Conservation (phyloP, 139 green algal genomes). For the Micractinium conductrix region DNA sequence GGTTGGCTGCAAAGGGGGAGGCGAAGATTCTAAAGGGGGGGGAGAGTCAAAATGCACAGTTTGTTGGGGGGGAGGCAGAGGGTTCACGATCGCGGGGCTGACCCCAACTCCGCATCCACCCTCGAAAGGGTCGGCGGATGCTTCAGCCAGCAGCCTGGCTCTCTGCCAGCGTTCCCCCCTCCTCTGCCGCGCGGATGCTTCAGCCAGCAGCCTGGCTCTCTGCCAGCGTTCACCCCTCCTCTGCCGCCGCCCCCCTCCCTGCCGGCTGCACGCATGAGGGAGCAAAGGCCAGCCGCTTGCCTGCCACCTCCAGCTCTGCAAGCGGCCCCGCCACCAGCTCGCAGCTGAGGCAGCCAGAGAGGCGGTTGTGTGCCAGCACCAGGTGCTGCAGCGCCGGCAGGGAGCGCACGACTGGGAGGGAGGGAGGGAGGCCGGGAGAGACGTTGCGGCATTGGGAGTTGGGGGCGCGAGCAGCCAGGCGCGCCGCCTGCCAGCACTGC, state of each 20-base stretch:
- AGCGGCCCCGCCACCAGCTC: background rate
- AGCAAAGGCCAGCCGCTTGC: background rate
- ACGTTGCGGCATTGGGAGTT: too few species aligned
- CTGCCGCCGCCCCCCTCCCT: too few species aligned
- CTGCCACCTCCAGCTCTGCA: slow-evolving; percentile 15
- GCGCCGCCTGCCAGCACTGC: too few species aligned
- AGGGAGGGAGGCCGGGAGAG: background rate
- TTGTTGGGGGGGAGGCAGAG: too few species aligned
- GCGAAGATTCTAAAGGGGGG: background rate
- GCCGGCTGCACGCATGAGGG: too few species aligned
- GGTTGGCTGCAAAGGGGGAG: slow-evolving; percentile 3
- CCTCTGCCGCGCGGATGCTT: too few species aligned
- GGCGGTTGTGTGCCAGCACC: slow-evolving; percentile 23
- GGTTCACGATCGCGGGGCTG: too few species aligned
- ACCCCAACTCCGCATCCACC: too few species aligned
- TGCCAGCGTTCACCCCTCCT: background rate
- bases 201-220: background rate
- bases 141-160: background rate
- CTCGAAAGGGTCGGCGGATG: too few species aligned
- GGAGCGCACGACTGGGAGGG: background rate
- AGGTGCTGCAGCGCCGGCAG: slow-evolving; percentile 16
- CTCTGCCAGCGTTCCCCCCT: background rate
- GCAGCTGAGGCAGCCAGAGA: slow-evolving; percentile 3
- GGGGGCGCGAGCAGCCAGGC: too few species aligned
- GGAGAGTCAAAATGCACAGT: background rate